Evolutionary conservation across 1,284 basidiomycete species (phyloP).

Genomic region (Chalciporus sp.): DNA sequence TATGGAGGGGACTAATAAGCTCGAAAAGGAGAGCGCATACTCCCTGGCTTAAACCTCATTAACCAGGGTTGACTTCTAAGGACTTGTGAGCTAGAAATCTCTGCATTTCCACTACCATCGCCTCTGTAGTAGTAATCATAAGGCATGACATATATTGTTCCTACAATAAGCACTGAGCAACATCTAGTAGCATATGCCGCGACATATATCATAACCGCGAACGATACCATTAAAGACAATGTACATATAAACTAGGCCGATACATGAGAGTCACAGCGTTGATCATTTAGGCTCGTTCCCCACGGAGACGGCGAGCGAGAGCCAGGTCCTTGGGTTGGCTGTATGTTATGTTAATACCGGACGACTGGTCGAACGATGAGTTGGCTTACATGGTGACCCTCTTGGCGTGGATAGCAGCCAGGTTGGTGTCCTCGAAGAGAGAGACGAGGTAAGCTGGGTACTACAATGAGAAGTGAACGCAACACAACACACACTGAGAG

Average conservation of each 20-base stretch:
- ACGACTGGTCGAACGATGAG: not conserved
- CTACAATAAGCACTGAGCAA: no score
- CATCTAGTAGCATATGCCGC: no score
- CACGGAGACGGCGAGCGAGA: conserved; percentile 47
- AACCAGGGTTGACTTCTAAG: no score
- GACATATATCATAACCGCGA: no score
- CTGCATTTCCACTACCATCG: no score
- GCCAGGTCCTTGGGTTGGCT: conserved; percentile 54
- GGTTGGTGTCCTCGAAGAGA: conserved; percentile 64
- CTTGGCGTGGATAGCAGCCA: conserved; percentile 66
- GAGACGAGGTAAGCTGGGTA: conserved; percentile 63
- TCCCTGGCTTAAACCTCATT: no score
- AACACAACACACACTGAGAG: not conserved
- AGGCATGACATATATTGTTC: no score
- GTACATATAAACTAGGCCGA: not conserved
- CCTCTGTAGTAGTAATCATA: no score
- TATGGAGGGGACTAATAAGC: no score
- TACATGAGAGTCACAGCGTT: not conserved
- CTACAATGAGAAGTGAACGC: conserved; percentile 1
- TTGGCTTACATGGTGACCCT: conserved; percentile 52
- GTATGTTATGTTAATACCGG: conserved; percentile 8
- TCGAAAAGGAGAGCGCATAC: no score
- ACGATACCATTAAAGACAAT: no score
- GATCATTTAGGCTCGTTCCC: conserved; percentile 23
- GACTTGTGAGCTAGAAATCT: no score